Evolutionary conservation across 75 land plant species (phyloP).

Genomic region (Pinus tabuliformis): DNA sequence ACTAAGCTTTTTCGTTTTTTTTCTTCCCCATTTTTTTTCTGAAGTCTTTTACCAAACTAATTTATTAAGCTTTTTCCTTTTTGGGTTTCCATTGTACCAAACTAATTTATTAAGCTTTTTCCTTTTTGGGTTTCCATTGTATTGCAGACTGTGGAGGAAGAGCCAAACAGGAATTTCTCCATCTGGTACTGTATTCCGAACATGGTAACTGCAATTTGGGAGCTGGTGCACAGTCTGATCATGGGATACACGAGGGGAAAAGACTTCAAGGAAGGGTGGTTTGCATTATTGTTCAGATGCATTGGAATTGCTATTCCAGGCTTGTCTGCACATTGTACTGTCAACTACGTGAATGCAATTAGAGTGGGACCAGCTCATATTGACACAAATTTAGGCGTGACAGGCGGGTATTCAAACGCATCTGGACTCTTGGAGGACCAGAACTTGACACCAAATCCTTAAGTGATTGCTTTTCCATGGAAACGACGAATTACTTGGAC

Average conservation of each 20-base stretch:
- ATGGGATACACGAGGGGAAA: constrained; percentile 23
- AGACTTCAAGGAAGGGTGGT: constrained; percentile 44
- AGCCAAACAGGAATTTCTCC: constrained; percentile 64
- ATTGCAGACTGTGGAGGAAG: constrained; percentile 53
- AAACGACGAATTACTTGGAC: no score
- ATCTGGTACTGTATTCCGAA: constrained; percentile 16
- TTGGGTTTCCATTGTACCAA: neutral
- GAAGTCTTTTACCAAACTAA: no score
- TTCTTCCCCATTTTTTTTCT: no score
- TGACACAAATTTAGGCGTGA: no score
- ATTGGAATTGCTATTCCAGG: no score
- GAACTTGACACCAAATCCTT: no score
- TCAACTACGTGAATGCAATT: no score
- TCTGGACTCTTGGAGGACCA: no score
- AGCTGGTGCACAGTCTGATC: constrained; percentile 27
- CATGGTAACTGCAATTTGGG: constrained; percentile 47
- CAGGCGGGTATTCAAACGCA: no score
- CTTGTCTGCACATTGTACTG: no score
- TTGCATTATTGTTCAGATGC: constrained; percentile 4
- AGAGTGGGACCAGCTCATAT: no score
- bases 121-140: neutral
- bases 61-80: neutral
- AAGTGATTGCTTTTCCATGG: no score
- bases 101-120: neutral
- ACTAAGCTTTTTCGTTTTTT: neutral